phyloP scores from a whole-genome alignment of 2,329 filamentous ascomycete species.

The Domatiomyces catenatus region DNA sequence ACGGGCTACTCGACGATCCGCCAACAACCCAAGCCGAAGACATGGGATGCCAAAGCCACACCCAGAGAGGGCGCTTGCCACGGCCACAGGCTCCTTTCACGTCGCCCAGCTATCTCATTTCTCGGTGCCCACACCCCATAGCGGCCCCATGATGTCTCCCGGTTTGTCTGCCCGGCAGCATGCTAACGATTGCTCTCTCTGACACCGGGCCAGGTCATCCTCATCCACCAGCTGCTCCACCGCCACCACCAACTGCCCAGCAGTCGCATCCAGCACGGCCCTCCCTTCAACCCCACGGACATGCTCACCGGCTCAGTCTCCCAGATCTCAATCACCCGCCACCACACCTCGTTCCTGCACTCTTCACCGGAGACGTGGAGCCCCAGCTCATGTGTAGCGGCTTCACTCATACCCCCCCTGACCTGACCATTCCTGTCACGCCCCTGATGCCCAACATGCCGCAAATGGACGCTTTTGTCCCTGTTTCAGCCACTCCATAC shows the following conservation, averaged over 20 bases:
- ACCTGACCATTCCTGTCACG: constrained; percentile 14
- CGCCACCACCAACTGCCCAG: neutral
- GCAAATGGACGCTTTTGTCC: constrained; percentile 16
- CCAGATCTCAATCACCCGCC: constrained; percentile 11
- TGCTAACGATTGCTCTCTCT: neutral
- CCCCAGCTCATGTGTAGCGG: constrained; percentile 12
- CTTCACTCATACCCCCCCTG: constrained; percentile 15
- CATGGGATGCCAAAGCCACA: constrained; percentile 11
- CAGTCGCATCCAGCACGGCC: neutral
- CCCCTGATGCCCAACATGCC: constrained; percentile 17
- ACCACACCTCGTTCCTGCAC: constrained; percentile 13
- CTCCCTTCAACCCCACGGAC: neutral
- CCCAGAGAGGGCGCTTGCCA: constrained; percentile 13
- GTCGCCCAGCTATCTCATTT: constrained; percentile 15
- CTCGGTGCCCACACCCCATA: constrained; percentile 7
- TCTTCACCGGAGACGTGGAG: constrained; percentile 10
- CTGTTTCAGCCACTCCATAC: constrained; percentile 12
- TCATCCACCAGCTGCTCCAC: neutral
- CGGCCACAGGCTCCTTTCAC: constrained; percentile 14
- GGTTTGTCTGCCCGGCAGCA: constrained; percentile 7
- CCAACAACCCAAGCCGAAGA: constrained; percentile 15
- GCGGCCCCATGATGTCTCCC: constrained; percentile 10
- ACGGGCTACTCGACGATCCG: constrained; percentile 16
- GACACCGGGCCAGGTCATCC: neutral
- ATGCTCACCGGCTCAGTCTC: constrained; percentile 10